Evolutionary conservation across 768 basidiomycete species (phyloP), one percentile per base, ranked within the genome.

Genomic region (Rhizopogon vesiculosus): DNA sequence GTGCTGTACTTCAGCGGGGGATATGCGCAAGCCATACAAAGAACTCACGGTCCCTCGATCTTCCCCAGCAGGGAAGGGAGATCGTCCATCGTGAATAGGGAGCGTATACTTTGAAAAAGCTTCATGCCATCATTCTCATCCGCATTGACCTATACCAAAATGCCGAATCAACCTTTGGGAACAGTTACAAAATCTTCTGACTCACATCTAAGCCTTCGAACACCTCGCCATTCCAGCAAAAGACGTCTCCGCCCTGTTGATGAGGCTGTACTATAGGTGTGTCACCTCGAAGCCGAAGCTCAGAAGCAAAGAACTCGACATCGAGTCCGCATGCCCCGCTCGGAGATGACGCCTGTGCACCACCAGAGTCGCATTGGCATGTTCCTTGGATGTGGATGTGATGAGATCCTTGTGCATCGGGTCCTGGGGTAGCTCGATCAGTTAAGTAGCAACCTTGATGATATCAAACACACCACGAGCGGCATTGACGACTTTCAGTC

Each of bases 141-240:
- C 0, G 72, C 56, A 15, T 62, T 61, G 38, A 92, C 73, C 89
- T 91, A 59, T 22, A 25, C 19, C 19, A 46, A 18, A 42, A 16
- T 13, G 9, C 6, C 44, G 29, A 38, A 38, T 71, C 51, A 60
- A 55, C 41, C 22, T 53, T 22, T 22, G 19, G 10, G 18, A 49
- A 38, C 38, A 41, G 28, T 7, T 45, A 8, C 22, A 48, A n/a
- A 38, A 12, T 12, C 1, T 16, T 40, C 57, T 33, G 8, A 65
- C 77, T 55, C 53, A 89, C 91, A 68, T 87, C 74, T n/a, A 91
- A 63, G 6, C 92, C 92, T 59, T 89, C 85, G 60, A 95, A 94
- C 28, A 93, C 90, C 75, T 94, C 89, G 57, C 93, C 92, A 64
- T 92, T 93, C 88, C 89, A 94, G 64, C 90, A 92, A 28, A 94